These are phyloP conservation scores for Aspergillus puulaauensis DNA, from an alignment of 2,329 filamentous ascomycete genomes.

Conservation along the genomic window DNA sequence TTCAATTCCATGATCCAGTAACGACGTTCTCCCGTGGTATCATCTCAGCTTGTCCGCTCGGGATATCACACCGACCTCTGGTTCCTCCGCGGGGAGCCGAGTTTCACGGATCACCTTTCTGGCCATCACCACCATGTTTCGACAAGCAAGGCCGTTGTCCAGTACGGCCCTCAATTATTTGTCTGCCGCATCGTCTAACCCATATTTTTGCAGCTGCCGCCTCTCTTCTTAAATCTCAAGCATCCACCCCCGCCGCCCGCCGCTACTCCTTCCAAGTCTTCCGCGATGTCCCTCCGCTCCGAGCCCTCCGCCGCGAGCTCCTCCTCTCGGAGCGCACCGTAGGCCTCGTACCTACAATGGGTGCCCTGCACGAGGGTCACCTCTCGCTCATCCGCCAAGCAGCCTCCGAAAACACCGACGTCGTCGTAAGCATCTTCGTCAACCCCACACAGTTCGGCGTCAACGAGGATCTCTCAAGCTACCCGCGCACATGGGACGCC, in stretches of 20 bases:
- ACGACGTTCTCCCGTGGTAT: background rate
- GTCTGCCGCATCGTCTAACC: slow-evolving; percentile 10
- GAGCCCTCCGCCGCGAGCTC: slow-evolving; percentile 67
- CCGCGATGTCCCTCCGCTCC: slow-evolving; percentile 70
- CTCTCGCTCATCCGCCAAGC: slow-evolving; percentile 81
- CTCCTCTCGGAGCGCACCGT: slow-evolving; percentile 68
- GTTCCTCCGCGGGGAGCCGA: slow-evolving; percentile 9
- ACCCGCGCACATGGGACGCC: slow-evolving; percentile 83
- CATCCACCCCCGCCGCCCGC: slow-evolving; percentile 3
- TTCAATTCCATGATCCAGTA: background rate
- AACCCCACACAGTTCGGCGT: slow-evolving; percentile 96
- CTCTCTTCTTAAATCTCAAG: slow-evolving; percentile 21
- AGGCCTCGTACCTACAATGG: slow-evolving; percentile 95
- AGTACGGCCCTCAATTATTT: slow-evolving; percentile 20
- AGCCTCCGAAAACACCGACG: slow-evolving; percentile 77
- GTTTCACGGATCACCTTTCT: slow-evolving; percentile 10
- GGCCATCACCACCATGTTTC: slow-evolving; percentile 29
- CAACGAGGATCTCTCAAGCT: slow-evolving; percentile 81
- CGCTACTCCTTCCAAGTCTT: slow-evolving; percentile 55
- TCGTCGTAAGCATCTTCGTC: slow-evolving; percentile 90
- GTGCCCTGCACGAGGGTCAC: slow-evolving; percentile 91
- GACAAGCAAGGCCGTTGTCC: slow-evolving; percentile 27
- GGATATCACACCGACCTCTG: background rate
- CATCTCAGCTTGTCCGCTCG: background rate
- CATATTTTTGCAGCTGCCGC: slow-evolving; percentile 19